These are phyloP conservation scores for Nicotiana paniculata DNA, from an alignment of 257 asterid species.

Conservation along the genomic window DNA sequence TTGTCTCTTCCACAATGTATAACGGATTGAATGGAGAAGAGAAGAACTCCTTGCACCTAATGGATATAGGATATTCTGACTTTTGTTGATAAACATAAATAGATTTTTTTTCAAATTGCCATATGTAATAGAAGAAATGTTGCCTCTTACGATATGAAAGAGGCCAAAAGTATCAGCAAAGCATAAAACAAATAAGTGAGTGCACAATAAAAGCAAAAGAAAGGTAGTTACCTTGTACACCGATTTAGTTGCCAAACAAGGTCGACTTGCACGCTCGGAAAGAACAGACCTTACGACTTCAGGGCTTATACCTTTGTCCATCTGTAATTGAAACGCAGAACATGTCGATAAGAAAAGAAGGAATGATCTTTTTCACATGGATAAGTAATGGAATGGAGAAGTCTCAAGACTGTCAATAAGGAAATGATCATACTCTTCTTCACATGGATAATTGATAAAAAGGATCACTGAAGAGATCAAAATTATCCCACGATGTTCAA, in stretches of 20 bases:
- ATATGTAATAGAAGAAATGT: not conserved
- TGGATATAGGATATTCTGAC: not conserved
- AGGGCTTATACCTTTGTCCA: constrained; percentile 75
- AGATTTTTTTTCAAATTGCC: not conserved
- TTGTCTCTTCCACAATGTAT: not conserved
- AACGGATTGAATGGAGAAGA: not conserved
- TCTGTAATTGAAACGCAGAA: constrained; percentile 37
- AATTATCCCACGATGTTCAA: not conserved
- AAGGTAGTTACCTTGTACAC: constrained; percentile 49
- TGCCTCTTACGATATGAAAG: not conserved
- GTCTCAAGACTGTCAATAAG: not conserved
- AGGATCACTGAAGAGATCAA: not conserved
- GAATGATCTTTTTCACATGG: too few relatives aligned
- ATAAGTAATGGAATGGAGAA: not conserved
- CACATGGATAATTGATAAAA: not conserved
- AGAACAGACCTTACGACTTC: constrained; percentile 89
- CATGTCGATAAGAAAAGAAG: too few relatives aligned
- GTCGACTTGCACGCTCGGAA: constrained; percentile 76
- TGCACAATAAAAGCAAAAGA: not conserved
- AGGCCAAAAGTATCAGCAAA: not conserved
- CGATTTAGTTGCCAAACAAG: constrained; percentile 72
- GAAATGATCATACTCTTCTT: not conserved
- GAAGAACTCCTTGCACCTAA: not conserved
- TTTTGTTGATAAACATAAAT: not conserved
- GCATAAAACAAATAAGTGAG: not conserved